These are phyloP conservation scores for Eimeria maxima DNA, from an alignment of 169 alveolate genomes.

Conservation along the genomic window DNA sequence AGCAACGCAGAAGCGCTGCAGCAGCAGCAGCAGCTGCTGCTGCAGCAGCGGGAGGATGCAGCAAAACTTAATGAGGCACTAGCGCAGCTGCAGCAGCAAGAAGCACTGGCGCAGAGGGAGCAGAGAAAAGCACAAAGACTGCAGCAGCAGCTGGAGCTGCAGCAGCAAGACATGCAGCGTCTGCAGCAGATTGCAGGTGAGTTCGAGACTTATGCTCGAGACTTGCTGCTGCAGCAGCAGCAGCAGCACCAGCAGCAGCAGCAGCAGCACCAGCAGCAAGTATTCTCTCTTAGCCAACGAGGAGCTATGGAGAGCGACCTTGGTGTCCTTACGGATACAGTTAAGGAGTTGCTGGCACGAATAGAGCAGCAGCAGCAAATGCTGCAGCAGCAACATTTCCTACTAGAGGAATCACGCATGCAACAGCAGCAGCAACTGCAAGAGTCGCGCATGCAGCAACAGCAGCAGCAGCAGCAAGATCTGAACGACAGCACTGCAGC, in stretches of 20 bases:
- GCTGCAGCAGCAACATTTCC: constrained; percentile 70
- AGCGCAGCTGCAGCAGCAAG: constrained; percentile 67
- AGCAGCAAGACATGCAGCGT: constrained; percentile 55
- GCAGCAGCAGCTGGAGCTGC: constrained; percentile 74
- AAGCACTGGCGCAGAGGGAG: neutral
- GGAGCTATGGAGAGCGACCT: constrained; percentile 46
- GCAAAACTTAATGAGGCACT: constrained; percentile 32
- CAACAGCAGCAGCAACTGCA: constrained; percentile 59
- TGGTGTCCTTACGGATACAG: constrained; percentile 38
- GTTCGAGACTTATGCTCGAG: constrained; percentile 39
- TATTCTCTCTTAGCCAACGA: constrained; percentile 1
- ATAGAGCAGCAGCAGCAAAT: constrained; percentile 72
- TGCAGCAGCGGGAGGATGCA: constrained; percentile 71
- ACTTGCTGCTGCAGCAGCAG: constrained; percentile 57
- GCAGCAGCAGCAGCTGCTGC: constrained; percentile 77
- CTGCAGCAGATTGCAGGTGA: constrained; percentile 57
- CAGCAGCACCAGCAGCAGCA: constrained; percentile 72
- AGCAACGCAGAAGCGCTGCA: constrained; percentile 52
- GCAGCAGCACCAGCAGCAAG: constrained; percentile 47
- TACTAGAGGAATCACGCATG: constrained; percentile 59
- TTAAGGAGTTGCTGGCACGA: constrained; percentile 44
- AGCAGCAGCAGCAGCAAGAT: constrained; percentile 63
- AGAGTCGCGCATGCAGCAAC: constrained; percentile 18
- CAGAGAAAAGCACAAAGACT: constrained; percentile 31
- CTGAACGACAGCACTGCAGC: constrained; percentile 40